Base-by-base conservation (phyloP, 1,284 basidiomycete genomes). In the Ustilago nuda region DNA sequence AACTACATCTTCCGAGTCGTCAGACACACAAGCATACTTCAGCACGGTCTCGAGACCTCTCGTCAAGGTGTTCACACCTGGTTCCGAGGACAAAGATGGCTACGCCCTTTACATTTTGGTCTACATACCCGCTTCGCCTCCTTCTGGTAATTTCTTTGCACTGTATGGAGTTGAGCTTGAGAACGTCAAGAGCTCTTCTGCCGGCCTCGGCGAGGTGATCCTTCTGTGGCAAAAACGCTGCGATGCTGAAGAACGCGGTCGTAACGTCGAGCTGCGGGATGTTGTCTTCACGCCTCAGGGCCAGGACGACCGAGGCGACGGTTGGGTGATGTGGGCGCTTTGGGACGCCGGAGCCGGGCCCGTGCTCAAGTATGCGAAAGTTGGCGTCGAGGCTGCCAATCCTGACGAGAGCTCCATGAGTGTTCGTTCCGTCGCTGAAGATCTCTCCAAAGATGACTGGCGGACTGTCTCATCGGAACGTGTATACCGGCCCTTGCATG, bases 101-200 rank as follows among this genome's bases (percentile, higher is more conserved):
- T 82, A 76, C 36, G 57, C 66, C 3, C 67, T 81, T 45, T 81
- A 81, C 43, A 59, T 81, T 13, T 52, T 84, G 9, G 74, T 76
- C 30, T 83, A 76, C 56, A 71, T 84, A 11, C 83, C 83, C 3
- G 77, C 79, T n/a, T 72, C 80, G 23, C 64, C 65, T 12, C 73
- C 79, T 2, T 65, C 67, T 9, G 79, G 74, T 33, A 78, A 77
- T 59, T 83, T 83, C 45, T 76, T 84, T 46, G 79, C 75, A 11
- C 60, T 82, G 12, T 83, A 84, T 54, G 78, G 80, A 19, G 69
- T 84, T 39, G 75, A 82, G 66, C 77, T 84, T 13, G 79, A 80
- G 51, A 78, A 82, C 48, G 59, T 64, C 51, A 70, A 69, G 36
- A 66, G 70, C 56, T 75, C 79, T 39, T 78, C 79, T 5, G 80